These are phyloP conservation scores for Lepidium africanum DNA, from an alignment of 345 rosid species.

Conservation along the genomic window DNA sequence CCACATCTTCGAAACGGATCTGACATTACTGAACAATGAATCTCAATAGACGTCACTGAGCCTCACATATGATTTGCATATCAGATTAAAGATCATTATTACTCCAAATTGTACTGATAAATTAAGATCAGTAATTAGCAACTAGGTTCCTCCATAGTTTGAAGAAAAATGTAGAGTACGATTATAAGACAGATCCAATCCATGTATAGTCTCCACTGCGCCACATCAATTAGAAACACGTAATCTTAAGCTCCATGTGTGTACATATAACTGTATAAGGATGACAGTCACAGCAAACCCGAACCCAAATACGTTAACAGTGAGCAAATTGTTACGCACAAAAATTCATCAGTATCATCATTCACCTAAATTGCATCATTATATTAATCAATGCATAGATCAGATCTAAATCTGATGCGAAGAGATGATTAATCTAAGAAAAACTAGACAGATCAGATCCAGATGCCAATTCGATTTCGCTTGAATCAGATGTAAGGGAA, in stretches of 20 bases:
- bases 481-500: not conserved
- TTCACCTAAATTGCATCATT: not conserved
- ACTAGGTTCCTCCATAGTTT: not conserved
- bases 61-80: not conserved
- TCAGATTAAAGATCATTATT: not conserved
- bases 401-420: not conserved
- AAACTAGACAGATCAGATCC: constrained; percentile 11
- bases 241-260: not conserved
- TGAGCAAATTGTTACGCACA: not conserved
- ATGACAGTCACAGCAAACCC: not conserved
- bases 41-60: not conserved
- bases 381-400: constrained; percentile 12
- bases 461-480: not conserved
- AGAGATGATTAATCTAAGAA: not conserved
- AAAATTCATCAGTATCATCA: not conserved
- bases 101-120: not conserved
- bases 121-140: not conserved
- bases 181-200: not conserved
- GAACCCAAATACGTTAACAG: not conserved
- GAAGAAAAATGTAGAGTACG: not conserved
- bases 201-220: not conserved
- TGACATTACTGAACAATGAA: not conserved
- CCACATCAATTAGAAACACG: not conserved
- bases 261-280: not conserved
- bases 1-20: not conserved